A percentile compares a stretch with the other conserved stretches of the same genome.
phyloP scores from a whole-genome alignment of 345 rosid genomes.

The Isatis tinctoria region DNA sequence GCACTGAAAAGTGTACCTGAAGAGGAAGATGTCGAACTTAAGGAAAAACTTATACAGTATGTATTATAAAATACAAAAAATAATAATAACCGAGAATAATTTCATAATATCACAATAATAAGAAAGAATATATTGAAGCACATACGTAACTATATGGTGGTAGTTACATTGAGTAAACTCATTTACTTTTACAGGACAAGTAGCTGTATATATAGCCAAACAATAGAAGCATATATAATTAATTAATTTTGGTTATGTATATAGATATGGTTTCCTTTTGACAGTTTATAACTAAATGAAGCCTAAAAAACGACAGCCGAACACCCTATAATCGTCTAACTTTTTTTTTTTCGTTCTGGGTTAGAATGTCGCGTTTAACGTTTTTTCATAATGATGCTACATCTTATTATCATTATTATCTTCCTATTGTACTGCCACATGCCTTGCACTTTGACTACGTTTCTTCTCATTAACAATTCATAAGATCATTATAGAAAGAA shows the following conservation, averaged over 20 bases:
- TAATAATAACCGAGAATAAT: not conserved
- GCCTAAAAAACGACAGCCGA: not conserved
- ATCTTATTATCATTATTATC: too few species aligned
- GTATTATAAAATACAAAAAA: not conserved
- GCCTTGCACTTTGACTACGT: too few species aligned
- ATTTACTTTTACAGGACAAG: not conserved
- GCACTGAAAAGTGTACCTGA: too few species aligned
- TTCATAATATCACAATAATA: too few species aligned
- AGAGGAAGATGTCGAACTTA: not conserved
- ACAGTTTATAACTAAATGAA: not conserved
- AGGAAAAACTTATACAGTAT: not conserved
- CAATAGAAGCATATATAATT: not conserved
- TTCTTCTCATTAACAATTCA: too few species aligned
- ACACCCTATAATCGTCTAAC: not conserved
- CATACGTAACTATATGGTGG: not conserved
- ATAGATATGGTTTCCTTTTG: not conserved
- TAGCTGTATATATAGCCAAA: not conserved
- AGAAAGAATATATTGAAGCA: not conserved
- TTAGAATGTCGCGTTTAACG: too few species aligned
- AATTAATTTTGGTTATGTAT: not conserved
- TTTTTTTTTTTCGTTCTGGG: not conserved
- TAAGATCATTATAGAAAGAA: too few species aligned
- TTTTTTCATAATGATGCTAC: not conserved
- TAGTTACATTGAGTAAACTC: not conserved
- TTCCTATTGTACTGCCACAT: too few species aligned